Percentiles rank a stretch among this genome's conserved stretches.
Conservation (phyloP, 2,329 filamentous ascomycete species). For the Calonectria pteridis region DNA sequence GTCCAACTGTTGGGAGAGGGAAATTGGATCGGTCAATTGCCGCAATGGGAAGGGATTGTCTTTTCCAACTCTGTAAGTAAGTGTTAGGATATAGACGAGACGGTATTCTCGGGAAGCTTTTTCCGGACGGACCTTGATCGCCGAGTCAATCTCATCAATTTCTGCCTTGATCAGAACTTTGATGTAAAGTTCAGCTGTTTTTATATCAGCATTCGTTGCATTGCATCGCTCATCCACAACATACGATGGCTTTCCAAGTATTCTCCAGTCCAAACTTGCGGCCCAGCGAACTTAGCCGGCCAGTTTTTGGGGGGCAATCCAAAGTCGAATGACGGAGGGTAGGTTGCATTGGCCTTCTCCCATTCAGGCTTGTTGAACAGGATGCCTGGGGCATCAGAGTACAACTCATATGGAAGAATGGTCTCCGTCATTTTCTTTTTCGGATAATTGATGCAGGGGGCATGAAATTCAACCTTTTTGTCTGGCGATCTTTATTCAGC, state of each 20-base stretch:
- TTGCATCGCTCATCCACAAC: not conserved
- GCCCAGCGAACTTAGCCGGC: not conserved
- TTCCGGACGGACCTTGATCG: not conserved
- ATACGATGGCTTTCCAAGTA: not conserved
- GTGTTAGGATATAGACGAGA: not conserved
- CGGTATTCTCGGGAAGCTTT: too few species aligned
- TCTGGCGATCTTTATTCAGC: too few species aligned
- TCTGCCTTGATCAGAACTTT: not conserved
- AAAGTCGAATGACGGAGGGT: not conserved
- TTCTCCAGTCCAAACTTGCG: not conserved
- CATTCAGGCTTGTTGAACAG: not conserved
- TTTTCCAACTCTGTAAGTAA: not conserved
- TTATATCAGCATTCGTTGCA: not conserved
- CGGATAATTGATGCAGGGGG: not conserved
- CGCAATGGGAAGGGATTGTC: not conserved
- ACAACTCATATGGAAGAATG: constrained; percentile 6
- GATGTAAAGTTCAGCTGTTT: not conserved
- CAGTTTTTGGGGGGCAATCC: not conserved
- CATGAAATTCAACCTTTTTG: not conserved
- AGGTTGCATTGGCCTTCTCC: constrained; percentile 2
- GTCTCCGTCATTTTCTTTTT: not conserved
- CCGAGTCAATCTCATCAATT: constrained; percentile 7
- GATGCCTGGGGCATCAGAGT: constrained; percentile 2
- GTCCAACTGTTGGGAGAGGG: not conserved
- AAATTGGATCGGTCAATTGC: not conserved